Percentiles rank a stretch among this genome's conserved stretches.
Conservation (phyloP, 2,329 filamentous ascomycete genomes). For the Dactylellina sp. region DNA sequence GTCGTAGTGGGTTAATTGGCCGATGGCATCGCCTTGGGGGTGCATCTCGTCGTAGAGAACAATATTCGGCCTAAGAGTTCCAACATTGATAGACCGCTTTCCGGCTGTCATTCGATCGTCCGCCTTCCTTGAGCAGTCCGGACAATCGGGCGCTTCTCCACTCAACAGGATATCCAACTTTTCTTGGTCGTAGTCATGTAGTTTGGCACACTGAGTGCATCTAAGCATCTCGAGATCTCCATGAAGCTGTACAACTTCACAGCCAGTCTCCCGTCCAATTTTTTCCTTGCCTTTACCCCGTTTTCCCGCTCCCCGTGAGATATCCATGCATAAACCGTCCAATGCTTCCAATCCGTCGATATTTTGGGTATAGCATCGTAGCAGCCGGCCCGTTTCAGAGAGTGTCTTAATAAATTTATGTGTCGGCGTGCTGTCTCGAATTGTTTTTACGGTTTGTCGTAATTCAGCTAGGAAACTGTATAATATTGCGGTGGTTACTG, state of each 20-base stretch:
- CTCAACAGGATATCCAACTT: slow-evolving; percentile 67
- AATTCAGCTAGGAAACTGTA: slow-evolving; percentile 78
- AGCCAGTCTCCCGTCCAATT: slow-evolving; percentile 52
- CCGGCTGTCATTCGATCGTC: slow-evolving; percentile 73
- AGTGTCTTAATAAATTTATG: slow-evolving; percentile 77
- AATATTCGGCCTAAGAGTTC: slow-evolving; percentile 77
- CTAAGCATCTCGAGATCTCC: slow-evolving; percentile 75
- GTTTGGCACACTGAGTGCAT: slow-evolving; percentile 66
- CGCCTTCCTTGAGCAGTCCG: slow-evolving; percentile 73
- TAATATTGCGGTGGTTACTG: slow-evolving; percentile 76
- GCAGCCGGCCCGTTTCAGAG: slow-evolving; percentile 75
- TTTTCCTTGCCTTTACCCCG: slow-evolving; percentile 62
- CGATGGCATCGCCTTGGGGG: slow-evolving; percentile 75
- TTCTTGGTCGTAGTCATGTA: slow-evolving; percentile 66
- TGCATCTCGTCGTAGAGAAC: slow-evolving; percentile 81
- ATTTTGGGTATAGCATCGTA: slow-evolving; percentile 80
- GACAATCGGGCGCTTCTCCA: slow-evolving; percentile 76
- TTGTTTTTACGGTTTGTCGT: slow-evolving; percentile 73
- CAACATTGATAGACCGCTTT: slow-evolving; percentile 75
- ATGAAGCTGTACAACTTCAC: slow-evolving; percentile 73
- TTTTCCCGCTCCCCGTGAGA: slow-evolving; percentile 73
- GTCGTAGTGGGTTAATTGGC: slow-evolving; percentile 76
- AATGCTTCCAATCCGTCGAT: slow-evolving; percentile 80
- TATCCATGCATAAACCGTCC: slow-evolving; percentile 74
- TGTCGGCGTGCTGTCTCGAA: slow-evolving; percentile 72